Percentiles rank a stretch among this genome's conserved stretches.
Evolutionary conservation across 108 stramenopile species (phyloP).

Genomic region (Nitzschia sp.): DNA sequence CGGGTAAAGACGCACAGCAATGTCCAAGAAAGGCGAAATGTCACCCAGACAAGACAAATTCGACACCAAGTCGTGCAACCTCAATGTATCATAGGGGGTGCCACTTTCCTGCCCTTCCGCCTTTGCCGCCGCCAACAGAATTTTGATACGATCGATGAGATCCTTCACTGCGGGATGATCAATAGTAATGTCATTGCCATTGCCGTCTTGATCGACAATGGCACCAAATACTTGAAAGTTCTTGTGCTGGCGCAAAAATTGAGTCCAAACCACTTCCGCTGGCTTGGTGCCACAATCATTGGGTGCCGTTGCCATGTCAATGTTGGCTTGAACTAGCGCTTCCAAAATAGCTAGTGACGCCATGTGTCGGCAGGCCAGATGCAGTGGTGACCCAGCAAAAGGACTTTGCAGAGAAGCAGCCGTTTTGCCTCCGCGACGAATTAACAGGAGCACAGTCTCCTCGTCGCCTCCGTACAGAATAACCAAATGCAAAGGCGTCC

Average conservation of each 20-base stretch:
- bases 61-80: slow-evolving; percentile 2
- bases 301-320: slow-evolving; percentile 9
- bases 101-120: background rate
- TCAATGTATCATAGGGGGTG: background rate
- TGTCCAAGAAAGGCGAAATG: slow-evolving; percentile 26
- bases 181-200: slow-evolving; percentile 16
- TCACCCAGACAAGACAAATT: slow-evolving; percentile 1
- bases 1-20: slow-evolving; percentile 22
- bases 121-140: slow-evolving; percentile 2
- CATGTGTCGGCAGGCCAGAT: slow-evolving; percentile 29
- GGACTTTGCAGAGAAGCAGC: slow-evolving; percentile 23
- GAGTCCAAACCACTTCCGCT: slow-evolving; percentile 13
- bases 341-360: slow-evolving; percentile 14
- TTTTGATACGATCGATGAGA: slow-evolving; percentile 10
- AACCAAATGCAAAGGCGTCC: slow-evolving; percentile 28
- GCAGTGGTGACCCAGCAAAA: slow-evolving; percentile 23
- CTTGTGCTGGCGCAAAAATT: slow-evolving; percentile 8
- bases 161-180: slow-evolving; percentile 12
- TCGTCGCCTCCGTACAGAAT: slow-evolving; percentile 18
- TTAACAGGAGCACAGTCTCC: slow-evolving; percentile 8
- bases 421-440: background rate
- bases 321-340: slow-evolving; percentile 19
- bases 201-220: background rate
- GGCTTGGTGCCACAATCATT: slow-evolving; percentile 18
- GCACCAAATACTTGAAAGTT: slow-evolving; percentile 5